Percentiles rank a stretch among this genome's conserved stretches.
These are phyloP conservation scores for Hippophae tibetana DNA, from an alignment of 306 rosid species.

Conservation along the genomic window DNA sequence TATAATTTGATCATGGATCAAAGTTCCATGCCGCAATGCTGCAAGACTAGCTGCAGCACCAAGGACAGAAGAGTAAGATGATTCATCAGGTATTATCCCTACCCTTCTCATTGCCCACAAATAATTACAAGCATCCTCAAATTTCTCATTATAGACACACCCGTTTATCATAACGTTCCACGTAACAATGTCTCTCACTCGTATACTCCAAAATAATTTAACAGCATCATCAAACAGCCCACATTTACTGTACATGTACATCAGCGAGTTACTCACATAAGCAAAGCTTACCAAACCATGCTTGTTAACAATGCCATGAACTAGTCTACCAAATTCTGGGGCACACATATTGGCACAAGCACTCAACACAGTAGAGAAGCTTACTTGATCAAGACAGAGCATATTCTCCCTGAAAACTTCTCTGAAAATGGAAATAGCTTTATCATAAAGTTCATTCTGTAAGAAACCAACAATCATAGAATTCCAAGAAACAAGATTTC, in stretches of 20 bases:
- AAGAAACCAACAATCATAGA: constrained; percentile 45
- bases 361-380: constrained; percentile 40
- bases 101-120: constrained; percentile 41
- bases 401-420: constrained; percentile 17
- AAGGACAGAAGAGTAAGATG: constrained; percentile 43
- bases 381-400: constrained; percentile 41
- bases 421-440: constrained; percentile 32
- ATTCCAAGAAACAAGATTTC: constrained; percentile 48
- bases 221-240: constrained; percentile 30
- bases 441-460: constrained; percentile 28
- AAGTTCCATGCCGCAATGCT: constrained; percentile 35
- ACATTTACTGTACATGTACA: constrained; percentile 51
- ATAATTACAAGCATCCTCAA: constrained; percentile 42
- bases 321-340: constrained; percentile 39
- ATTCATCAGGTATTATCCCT: constrained; percentile 44
- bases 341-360: constrained; percentile 40
- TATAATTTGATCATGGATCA: constrained; percentile 39
- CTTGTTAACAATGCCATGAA: constrained; percentile 43
- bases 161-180: constrained; percentile 54
- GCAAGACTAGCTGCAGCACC: constrained; percentile 47
- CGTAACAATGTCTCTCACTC: constrained; percentile 42
- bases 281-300: constrained; percentile 32
- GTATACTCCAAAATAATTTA: constrained; percentile 31
- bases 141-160: constrained; percentile 24
- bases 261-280: constrained; percentile 45